Evolutionary conservation across 2,329 filamentous ascomycete species (phyloP), one percentile per base, ranked within the genome.

Genomic region (Alternaria brassicae): DNA sequence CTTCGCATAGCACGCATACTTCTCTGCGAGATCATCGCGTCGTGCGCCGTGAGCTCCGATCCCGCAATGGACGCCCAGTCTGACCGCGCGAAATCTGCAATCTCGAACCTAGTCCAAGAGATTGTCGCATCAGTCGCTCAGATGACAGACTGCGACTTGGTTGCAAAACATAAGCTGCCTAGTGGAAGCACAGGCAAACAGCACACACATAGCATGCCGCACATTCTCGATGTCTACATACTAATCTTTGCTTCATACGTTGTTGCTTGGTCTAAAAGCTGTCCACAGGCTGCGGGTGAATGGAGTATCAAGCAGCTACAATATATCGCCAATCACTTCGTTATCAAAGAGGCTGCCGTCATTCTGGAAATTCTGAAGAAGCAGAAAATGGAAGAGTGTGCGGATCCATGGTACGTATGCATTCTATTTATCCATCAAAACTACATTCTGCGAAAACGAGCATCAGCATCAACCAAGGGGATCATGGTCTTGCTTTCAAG

Each of bases 41-140:
- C 53, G 12, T 62, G 32, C 21, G 17, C 51, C 9, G 9, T 37
- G 36, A 17, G 21, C 23, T n/a, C 50, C 5, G 48, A 55, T 2
- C 54, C 32, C 36, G 23, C 42, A 9, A 17, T 32, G 28, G 17
- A 27, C 3, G 42, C 25, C 27, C 32, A 54, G 36, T 37, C 37
- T 19, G 3, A 53, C 27, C 57, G 44, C 6, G 66, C 71, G 10
- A 53, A 51, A 9, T 23, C 57, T 12, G 67, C 60, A 6, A 72
- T 77, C 30, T 60, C 66, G 2, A 19, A 48, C 1, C 60, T 75
- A 52, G 65, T 71, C 1, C 50, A 53, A 15, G 72, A 78, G n/a
- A 72, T 78, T 12, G 75, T 71, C 44, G 73, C 73, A 15, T 65
- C 69, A 9, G 69, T 71, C 4, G 72, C 74, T 6, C 76, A 77